These are phyloP conservation scores for Leccinum aurantiacum DNA, from an alignment of 768 basidiomycete species.

Conservation along the genomic window DNA sequence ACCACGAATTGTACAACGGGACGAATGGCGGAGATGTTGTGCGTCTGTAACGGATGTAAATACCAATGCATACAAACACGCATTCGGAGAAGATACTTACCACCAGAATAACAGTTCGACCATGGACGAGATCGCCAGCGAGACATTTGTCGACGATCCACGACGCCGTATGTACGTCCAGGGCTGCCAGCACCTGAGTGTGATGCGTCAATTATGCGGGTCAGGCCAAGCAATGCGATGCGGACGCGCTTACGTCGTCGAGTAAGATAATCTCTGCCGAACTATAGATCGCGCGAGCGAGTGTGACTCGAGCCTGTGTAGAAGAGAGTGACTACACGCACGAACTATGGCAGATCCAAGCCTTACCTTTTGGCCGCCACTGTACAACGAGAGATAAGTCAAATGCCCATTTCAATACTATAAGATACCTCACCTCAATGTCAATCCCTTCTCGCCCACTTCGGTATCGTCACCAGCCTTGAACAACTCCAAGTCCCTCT, in stretches of 20 bases:
- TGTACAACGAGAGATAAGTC: not conserved
- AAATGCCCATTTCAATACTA: not conserved
- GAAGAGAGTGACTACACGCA: not conserved
- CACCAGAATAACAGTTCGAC: constrained; percentile 7
- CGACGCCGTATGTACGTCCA: constrained; percentile 3
- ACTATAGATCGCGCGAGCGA: constrained; percentile 4
- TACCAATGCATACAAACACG: not conserved
- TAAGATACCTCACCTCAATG: constrained; percentile 1
- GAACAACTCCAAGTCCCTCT: constrained; percentile 1
- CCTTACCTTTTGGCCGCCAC: constrained; percentile 4
- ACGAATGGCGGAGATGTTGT: not conserved
- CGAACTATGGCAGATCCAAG: no score
- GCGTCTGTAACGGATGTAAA: not conserved
- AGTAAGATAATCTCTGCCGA: constrained; percentile 1
- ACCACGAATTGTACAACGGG: not conserved
- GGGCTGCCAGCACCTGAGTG: not conserved
- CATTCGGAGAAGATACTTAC: not conserved
- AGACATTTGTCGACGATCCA: constrained; percentile 6
- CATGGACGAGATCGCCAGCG: not conserved
- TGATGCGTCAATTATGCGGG: not conserved
- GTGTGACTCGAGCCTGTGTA: constrained; percentile 3
- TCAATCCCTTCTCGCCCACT: constrained; percentile 4
- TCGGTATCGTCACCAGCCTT: constrained; percentile 1
- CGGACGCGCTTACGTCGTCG: no score
- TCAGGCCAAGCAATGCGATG: not conserved